These are phyloP conservation scores for Mitragyna speciosa DNA, from an alignment of 257 asterid genomes.

Conservation along the genomic window DNA sequence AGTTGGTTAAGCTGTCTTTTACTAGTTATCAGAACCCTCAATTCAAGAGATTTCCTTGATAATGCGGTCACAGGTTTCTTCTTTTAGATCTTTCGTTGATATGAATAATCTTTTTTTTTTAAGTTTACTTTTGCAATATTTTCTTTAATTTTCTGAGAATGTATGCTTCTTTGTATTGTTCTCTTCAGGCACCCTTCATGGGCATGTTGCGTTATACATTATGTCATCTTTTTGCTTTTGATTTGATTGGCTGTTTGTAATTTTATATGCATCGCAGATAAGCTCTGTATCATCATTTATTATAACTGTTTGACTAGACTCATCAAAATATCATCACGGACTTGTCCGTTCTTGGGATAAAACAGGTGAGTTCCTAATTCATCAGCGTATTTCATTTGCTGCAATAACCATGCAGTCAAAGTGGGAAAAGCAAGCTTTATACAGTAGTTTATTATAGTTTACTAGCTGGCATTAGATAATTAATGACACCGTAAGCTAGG, in stretches of 20 bases:
- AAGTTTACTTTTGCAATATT: neutral
- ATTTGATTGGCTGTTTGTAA: neutral
- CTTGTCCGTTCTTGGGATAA: neutral
- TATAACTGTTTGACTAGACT: neutral
- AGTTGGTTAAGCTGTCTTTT: too few relatives aligned
- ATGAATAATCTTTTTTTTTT: neutral
- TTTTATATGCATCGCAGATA: neutral
- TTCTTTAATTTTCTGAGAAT: neutral
- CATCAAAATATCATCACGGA: neutral
- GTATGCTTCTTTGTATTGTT: neutral
- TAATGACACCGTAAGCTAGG: constrained; percentile 23
- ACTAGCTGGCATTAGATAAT: constrained; percentile 2
- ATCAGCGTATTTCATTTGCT: constrained; percentile 9
- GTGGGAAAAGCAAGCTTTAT: constrained; percentile 2
- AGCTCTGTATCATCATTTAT: neutral
- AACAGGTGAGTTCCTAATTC: constrained; percentile 23
- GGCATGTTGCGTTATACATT: neutral
- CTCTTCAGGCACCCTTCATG: neutral
- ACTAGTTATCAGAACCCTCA: neutral
- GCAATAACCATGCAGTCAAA: constrained; percentile 16
- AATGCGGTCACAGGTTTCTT: neutral
- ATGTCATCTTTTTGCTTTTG: neutral
- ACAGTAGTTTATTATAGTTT: constrained; percentile 10
- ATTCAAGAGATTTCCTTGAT: neutral
- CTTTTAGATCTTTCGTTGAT: neutral